Evolutionary conservation across 345 rosid species (phyloP).

Genomic region (Citrus australasica): DNA sequence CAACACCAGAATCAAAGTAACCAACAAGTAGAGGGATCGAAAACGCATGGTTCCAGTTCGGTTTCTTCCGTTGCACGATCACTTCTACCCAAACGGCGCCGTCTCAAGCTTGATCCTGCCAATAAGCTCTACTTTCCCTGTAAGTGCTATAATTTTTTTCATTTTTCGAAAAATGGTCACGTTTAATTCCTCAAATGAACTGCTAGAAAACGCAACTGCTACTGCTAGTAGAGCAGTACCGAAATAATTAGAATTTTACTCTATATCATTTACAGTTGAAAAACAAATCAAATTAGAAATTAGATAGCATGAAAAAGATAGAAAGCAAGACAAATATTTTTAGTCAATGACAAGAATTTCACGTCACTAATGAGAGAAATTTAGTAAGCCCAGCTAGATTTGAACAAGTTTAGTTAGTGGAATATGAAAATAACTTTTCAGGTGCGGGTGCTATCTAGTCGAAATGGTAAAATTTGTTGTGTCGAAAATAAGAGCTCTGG

Average conservation of each 20-base stretch:
- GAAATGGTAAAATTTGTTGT: no score
- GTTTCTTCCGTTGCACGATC: constrained; percentile 85
- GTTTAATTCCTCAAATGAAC: not conserved
- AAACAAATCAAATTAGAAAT: not conserved
- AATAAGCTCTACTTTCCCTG: constrained; percentile 89
- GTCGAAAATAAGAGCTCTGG: no score
- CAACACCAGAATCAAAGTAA: constrained; percentile 31
- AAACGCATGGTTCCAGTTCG: constrained; percentile 45
- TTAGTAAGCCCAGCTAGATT: not conserved
- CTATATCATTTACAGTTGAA: not conserved
- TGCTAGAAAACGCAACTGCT: not conserved
- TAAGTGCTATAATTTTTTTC: constrained; percentile 22
- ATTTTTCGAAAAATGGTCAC: not conserved
- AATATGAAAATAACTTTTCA: not conserved
- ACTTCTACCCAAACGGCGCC: constrained; percentile 63
- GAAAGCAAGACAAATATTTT: not conserved
- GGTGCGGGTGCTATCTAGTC: no score
- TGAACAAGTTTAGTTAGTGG: not conserved
- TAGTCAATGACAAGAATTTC: not conserved
- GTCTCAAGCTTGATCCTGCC: constrained; percentile 91
- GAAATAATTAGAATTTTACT: not conserved
- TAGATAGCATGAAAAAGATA: not conserved
- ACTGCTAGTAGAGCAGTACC: not conserved
- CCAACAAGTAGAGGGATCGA: constrained; percentile 57
- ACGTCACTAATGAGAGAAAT: not conserved